Base-by-base conservation (phyloP, 116 monocot species). In the Papilionanthe hybrid region DNA sequence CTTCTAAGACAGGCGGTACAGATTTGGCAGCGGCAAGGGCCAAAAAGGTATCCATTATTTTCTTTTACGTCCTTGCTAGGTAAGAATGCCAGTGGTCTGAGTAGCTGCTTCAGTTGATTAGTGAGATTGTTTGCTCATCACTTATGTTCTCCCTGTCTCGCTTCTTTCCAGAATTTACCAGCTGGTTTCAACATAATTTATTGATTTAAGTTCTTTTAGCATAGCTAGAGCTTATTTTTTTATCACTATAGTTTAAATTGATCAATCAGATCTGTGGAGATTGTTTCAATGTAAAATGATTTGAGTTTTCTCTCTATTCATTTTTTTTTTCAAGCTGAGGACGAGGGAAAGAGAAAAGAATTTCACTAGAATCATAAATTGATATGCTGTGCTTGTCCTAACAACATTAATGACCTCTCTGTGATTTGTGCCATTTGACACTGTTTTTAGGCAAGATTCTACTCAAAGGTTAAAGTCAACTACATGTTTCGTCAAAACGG, bases 11-110 rank as follows among this genome's bases (percentile, higher is more conserved):
- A 78, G 81, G 58, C 22, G 78, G 76, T 5, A 0, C 82, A 27
- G 87, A 79, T 75, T 84, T 85, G 63, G 87, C 88, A 77, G 86
- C 71, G 81, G 81, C 58, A 81, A 89, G 98, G 68, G 98, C 91
- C 10, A 90, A 83, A 86, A 98, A 98, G 93, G 97, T 97, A 19
- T 73, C 20, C 72, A 20, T 76, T 85, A 20, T 22, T 73, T 13
- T 22, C 44, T 12, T 45, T 75, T 49, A 45, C 0, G 45, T 9
- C 69, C 13, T 17, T 69, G 9, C 32, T 37, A 32, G 10, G 22
- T 69, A 69, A 69, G 0, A 37, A 37, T 13, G 37, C 69, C 32
- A 15, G 32, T 20, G 43, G 1, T 15, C 5, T 10, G 17, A 11
- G 69, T 69, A 69, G 32, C 37, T 25, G 5, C 28, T 69, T 69